Base-by-base conservation (phyloP, 2,329 filamentous ascomycete genomes). In the Pleurostoma richardsiae region DNA sequence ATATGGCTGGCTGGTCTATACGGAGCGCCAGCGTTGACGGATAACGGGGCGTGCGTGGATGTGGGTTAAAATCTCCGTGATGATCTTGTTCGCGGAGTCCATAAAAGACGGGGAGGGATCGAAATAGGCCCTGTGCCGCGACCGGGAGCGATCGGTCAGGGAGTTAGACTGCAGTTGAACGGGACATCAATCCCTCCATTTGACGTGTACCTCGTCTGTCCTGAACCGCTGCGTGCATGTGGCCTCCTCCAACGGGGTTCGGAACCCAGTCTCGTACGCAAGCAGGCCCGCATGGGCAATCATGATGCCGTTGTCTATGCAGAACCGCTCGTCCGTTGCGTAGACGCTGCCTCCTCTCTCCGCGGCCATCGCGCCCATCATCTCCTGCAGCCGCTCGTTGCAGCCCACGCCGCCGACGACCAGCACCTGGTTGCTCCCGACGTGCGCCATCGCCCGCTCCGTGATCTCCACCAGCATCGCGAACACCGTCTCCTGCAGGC, bases 301-400 rank as follows among this genome's bases (percentile, higher is more conserved):
- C 94, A 99, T 99, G 62, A 99, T 97, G 42, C 94, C 94, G 59
- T 99, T 99, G 68, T 99, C 94, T 57, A 99, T 99, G 65, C 94
- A 99, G 65, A 96, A 99, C 41, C 94, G 78, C 73, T 99, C 94
- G 64, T 99, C 94, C 0, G 92, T 97, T 28, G 94, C 91, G 69
- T 88, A 96, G 4, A 97, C 89, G 59, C 83, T 91, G 4, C 94
- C 94, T 45, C 90, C 89, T 36, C 94, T 75, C 65, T 96, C 91
- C 40, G 74, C 75, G 11, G 91, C 92, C 94, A 99, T 99, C 41
- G 86, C 75, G 11, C 89, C 91, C 94, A 99, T 99, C 94, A 99
- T 99, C 59, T 95, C 83, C 72, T 99, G 94, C 55, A 99, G 65
- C 4, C 94, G 80, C 71, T 95, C 86, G 64, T 99, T 99, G 65